phyloP scores from a whole-genome alignment of 2,329 filamentous ascomycete species.

The Fusarium sp. region DNA sequence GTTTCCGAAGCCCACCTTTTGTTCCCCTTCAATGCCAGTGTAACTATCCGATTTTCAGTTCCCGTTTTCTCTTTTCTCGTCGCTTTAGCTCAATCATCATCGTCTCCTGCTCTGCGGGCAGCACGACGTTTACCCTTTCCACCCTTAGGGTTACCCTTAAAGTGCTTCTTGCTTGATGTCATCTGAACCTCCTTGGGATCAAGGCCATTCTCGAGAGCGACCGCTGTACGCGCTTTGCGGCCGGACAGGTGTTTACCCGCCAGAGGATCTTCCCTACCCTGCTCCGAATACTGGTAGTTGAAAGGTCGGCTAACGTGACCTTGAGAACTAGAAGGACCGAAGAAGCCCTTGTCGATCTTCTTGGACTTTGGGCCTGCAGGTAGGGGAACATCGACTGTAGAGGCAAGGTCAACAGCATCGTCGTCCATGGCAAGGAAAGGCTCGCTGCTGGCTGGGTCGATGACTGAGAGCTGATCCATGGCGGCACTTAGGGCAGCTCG shows the following conservation, averaged over 20 bases:
- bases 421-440: slow-evolving; percentile 43
- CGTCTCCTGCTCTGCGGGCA: slow-evolving; percentile 26
- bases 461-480: slow-evolving; percentile 57
- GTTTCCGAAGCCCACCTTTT: slow-evolving; percentile 62
- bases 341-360: slow-evolving; percentile 89
- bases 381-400: slow-evolving; percentile 58
- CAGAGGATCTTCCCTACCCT: slow-evolving; percentile 63
- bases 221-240: slow-evolving; percentile 81
- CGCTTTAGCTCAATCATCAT: slow-evolving; percentile 47
- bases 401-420: slow-evolving; percentile 46
- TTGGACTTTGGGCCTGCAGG: slow-evolving; percentile 77
- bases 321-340: slow-evolving; percentile 70
- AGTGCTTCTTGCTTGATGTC: slow-evolving; percentile 87
- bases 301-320: slow-evolving; percentile 83
- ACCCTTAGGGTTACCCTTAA: slow-evolving; percentile 77
- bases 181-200: slow-evolving; percentile 80
- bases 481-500: slow-evolving; percentile 69
- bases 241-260: slow-evolving; percentile 76
- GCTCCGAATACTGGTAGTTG: slow-evolving; percentile 87
- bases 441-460: slow-evolving; percentile 41
- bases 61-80: slow-evolving; percentile 50
- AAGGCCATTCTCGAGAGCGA: slow-evolving; percentile 84
- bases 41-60: slow-evolving; percentile 55
- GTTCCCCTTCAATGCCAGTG: slow-evolving; percentile 43
- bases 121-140: slow-evolving; percentile 59